A percentile compares a stretch with the other conserved stretches of the same genome.
Conservation (phyloP, 306 rosid genomes). For the Mimosa pudica region DNA sequence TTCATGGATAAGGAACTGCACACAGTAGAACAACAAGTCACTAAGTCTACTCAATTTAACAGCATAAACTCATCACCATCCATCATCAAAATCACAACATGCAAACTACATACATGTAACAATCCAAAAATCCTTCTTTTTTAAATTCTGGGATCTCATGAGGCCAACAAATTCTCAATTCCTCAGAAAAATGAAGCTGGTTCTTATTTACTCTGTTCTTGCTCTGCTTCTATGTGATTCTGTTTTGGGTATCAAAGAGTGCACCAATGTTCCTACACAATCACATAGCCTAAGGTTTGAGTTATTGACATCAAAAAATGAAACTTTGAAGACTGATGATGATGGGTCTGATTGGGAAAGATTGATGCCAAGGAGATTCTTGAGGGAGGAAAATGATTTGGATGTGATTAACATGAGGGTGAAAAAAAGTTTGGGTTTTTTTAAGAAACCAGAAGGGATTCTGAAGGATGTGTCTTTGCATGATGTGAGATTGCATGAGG, state of each 20-base stretch:
- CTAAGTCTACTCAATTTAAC: background rate
- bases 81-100: background rate
- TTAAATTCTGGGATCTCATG: background rate
- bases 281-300: constrained; percentile 54
- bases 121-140: background rate
- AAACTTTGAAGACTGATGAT: constrained; percentile 49
- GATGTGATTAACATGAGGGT: constrained; percentile 49
- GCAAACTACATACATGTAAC: background rate
- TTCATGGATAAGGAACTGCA: background rate
- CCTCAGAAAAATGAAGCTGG: constrained; percentile 4
- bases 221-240: constrained; percentile 30
- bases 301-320: constrained; percentile 47
- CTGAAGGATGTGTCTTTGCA: constrained; percentile 62
- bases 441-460: constrained; percentile 36
- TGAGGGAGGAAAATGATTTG: constrained; percentile 52
- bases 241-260: constrained; percentile 43
- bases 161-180: background rate
- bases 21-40: background rate
- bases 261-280: constrained; percentile 52
- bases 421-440: constrained; percentile 33
- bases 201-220: background rate
- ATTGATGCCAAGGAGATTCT: constrained; percentile 55
- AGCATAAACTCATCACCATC: background rate
- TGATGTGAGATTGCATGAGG: constrained; percentile 55
- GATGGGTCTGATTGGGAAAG: constrained; percentile 57